Percentiles rank a stretch among this genome's conserved stretches.
These are phyloP conservation scores for Dendrobium officinale DNA, from an alignment of 106 monocot species.

Conservation along the genomic window DNA sequence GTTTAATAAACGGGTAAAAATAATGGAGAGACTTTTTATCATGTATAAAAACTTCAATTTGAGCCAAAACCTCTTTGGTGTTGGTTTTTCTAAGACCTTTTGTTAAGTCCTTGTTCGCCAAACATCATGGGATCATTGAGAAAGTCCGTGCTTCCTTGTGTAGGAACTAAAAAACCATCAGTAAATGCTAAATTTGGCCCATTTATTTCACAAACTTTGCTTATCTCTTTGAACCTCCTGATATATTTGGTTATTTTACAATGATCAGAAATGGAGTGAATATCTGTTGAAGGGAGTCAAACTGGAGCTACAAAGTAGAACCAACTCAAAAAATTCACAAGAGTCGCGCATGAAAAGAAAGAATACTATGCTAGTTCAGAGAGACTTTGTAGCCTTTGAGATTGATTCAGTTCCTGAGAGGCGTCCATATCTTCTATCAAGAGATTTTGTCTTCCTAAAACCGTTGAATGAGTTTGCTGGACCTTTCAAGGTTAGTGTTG, in stretches of 20 bases:
- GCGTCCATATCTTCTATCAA: slow-evolving; percentile 34
- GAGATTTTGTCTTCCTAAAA: slow-evolving; percentile 15
- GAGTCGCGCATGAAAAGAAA: too few species aligned
- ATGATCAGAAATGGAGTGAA: slow-evolving; percentile 27
- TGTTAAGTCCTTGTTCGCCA: too few species aligned
- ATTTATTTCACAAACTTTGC: too few species aligned
- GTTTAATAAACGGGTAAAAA: too few species aligned
- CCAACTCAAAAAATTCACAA: background rate
- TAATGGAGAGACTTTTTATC: too few species aligned
- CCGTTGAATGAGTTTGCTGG: background rate
- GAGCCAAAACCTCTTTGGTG: too few species aligned
- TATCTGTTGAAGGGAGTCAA: slow-evolving; percentile 16
- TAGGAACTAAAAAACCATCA: background rate
- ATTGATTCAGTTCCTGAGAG: slow-evolving; percentile 25
- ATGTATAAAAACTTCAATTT: too few species aligned
- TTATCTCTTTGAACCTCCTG: background rate
- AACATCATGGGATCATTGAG: too few species aligned
- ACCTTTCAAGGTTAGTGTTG: slow-evolving; percentile 14
- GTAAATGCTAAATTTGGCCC: background rate
- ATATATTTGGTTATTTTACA: slow-evolving; percentile 2
- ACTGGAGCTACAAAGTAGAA: slow-evolving; percentile 8
- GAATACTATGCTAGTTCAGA: background rate
- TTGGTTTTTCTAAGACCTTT: too few species aligned
- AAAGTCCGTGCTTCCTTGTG: background rate
- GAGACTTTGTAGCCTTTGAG: slow-evolving; percentile 21